These are phyloP conservation scores for Geoglossum cookeanum DNA, from an alignment of 2,329 filamentous ascomycete genomes.

Conservation along the genomic window DNA sequence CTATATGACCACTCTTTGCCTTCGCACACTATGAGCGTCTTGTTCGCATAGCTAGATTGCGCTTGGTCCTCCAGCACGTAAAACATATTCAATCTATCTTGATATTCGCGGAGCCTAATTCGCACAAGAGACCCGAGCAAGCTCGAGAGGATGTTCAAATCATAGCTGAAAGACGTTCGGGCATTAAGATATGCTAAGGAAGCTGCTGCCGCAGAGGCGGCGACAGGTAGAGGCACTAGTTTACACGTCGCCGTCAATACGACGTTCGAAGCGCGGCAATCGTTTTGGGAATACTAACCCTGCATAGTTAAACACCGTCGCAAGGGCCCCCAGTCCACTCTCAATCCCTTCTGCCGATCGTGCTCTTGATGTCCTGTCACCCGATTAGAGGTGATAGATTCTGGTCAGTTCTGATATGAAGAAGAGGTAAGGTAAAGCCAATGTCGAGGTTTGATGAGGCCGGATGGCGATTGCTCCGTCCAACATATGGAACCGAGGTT, in stretches of 20 bases:
- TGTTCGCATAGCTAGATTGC: constrained; percentile 23
- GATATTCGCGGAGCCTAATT: constrained; percentile 29
- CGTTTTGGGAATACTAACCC: not conserved
- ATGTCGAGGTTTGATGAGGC: no score
- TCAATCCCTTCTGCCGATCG: no score
- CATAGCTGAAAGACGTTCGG: constrained; percentile 45
- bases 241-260: not conserved
- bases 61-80: constrained; percentile 55
- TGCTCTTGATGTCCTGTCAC: no score
- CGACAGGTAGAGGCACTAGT: not conserved
- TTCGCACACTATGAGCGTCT: constrained; percentile 47
- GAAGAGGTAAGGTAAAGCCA: no score
- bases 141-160: constrained; percentile 39
- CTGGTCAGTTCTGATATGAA: no score
- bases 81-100: constrained; percentile 50
- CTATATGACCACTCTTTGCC: constrained; percentile 52
- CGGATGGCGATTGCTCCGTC: no score
- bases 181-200: constrained; percentile 64
- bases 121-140: constrained; percentile 28
- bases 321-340: no score
- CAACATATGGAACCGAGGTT: no score
- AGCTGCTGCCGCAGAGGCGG: constrained; percentile 42
- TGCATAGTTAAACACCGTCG: not conserved
- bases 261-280: not conserved
- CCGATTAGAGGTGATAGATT: no score